phyloP scores from a whole-genome alignment of 2,329 filamentous ascomycete genomes.

The Fusarium virguliforme region DNA sequence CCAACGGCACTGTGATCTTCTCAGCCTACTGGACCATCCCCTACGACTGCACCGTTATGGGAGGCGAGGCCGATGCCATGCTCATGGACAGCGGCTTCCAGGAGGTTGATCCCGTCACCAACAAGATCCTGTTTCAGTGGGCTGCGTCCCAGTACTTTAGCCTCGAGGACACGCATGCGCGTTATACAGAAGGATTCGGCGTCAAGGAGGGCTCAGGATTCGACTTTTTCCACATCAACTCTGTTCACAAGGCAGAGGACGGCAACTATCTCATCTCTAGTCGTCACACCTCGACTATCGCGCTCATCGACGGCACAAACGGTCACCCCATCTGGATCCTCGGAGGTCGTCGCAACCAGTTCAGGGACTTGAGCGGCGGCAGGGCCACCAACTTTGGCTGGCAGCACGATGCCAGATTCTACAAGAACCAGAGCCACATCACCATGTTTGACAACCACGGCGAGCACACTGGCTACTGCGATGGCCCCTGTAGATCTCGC shows the following conservation, averaged over 20 bases:
- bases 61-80: slow-evolving; percentile 52
- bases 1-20: slow-evolving; percentile 60
- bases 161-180: slow-evolving; percentile 48
- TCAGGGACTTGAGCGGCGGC: slow-evolving; percentile 55
- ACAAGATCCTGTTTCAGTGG: slow-evolving; percentile 59
- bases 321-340: slow-evolving; percentile 57
- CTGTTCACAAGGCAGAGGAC: slow-evolving; percentile 49
- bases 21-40: slow-evolving; percentile 58
- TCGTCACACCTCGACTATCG: slow-evolving; percentile 53
- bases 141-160: slow-evolving; percentile 54
- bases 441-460: slow-evolving; percentile 60
- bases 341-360: slow-evolving; percentile 57
- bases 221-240: slow-evolving; percentile 61
- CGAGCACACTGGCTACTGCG: slow-evolving; percentile 52
- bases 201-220: slow-evolving; percentile 53
- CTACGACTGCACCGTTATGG: slow-evolving; percentile 53
- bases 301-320: slow-evolving; percentile 51
- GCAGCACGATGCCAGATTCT: slow-evolving; percentile 59
- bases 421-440: slow-evolving; percentile 51
- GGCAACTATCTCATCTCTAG: slow-evolving; percentile 59
- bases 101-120: slow-evolving; percentile 58
- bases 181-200: slow-evolving; percentile 51
- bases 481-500: slow-evolving; percentile 50
- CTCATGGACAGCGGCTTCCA: slow-evolving; percentile 59
- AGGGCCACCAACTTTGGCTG: slow-evolving; percentile 57